Conservation (phyloP, 768 basidiomycete species). For the Kwoniella dendrophila region DNA sequence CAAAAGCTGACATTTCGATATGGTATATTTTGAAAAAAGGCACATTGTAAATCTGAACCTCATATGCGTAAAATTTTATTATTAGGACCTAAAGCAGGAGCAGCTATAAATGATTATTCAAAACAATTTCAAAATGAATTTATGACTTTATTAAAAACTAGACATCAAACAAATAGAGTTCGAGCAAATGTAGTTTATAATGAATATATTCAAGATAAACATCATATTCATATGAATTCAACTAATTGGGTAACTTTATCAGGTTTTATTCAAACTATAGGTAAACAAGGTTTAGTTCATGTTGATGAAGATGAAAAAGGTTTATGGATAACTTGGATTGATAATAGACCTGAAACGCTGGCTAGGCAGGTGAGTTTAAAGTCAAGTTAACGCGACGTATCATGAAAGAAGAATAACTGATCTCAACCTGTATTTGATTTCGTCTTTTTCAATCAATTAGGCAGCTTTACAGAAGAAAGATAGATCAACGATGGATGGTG, state of each 20-base stretch:
- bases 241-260: constrained; percentile 97
- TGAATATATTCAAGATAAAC: constrained; percentile 92
- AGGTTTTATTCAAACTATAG: constrained; percentile 90
- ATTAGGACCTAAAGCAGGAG: constrained; percentile 89
- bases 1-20: too few relatives aligned
- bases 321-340: constrained; percentile 96
- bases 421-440: not conserved
- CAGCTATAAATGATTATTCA: constrained; percentile 89
- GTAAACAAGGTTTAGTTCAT: constrained; percentile 77
- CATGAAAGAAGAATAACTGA: not conserved
- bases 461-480: constrained; percentile 73
- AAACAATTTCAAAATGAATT: constrained; percentile 87
- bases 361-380: constrained; percentile 70
- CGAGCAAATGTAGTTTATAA: constrained; percentile 94
- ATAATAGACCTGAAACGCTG: constrained; percentile 90
- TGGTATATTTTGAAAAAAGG: too few relatives aligned
- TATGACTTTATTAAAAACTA: constrained; percentile 80
- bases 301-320: constrained; percentile 99
- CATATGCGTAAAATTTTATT: constrained; percentile 97
- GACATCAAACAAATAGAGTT: constrained; percentile 95
- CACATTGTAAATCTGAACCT: constrained; percentile 62
- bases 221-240: constrained; percentile 96
- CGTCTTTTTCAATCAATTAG: constrained; percentile 17
- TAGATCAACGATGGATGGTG: constrained; percentile 84
- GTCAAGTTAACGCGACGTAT: not conserved